Evolutionary conservation across 129 eudicot species (phyloP), one percentile per base, ranked within the genome.

Genomic region (Lactuca saligna): DNA sequence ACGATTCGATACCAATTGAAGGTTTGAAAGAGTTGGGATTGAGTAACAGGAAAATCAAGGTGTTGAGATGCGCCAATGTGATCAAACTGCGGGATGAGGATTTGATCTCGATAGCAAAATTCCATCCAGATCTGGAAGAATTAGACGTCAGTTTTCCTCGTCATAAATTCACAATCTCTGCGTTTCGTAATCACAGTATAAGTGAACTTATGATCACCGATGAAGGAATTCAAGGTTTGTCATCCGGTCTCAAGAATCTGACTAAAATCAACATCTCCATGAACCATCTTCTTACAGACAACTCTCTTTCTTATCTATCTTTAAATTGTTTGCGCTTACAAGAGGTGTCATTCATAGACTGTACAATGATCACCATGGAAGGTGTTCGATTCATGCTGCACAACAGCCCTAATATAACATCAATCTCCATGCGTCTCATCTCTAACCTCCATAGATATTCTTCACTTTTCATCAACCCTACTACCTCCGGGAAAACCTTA

Each of bases 141-240:
- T 46, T 87, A 13, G 88, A 87, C 72, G 42, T 87, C 16, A 84
- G 90, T 80, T 75, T 70, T 48, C 90, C 95, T 39, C 69, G 57
- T 14, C 70, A 73, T 61, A 76, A 76, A 34, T 75, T 35, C 37
- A 65, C 57, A 3, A 6, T n/a, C 16, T 1, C 14, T 34, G 54
- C 49, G 20, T 50, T 57, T 16, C 74, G 67, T 60, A 37, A 25
- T 7, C 34, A 49, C 17, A 65, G 9, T 3, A 53, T 69, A 4
- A 54, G 71, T 66, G 81, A 77, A 13, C 39, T 59, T 50, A 39
- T 65, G 44, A 73, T 86, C 3, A 86, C 86, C 3, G 91, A 86
- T 80, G n/a, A 8, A 33, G 91, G 91, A 4, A 72, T 86, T 17
- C 46, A 68, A 42, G 57, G 61, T 1, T 66, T 86, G 78, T 71